Evolutionary conservation across 108 stramenopile species (phyloP).

Genomic region (Fistulifera pelliculosa): DNA sequence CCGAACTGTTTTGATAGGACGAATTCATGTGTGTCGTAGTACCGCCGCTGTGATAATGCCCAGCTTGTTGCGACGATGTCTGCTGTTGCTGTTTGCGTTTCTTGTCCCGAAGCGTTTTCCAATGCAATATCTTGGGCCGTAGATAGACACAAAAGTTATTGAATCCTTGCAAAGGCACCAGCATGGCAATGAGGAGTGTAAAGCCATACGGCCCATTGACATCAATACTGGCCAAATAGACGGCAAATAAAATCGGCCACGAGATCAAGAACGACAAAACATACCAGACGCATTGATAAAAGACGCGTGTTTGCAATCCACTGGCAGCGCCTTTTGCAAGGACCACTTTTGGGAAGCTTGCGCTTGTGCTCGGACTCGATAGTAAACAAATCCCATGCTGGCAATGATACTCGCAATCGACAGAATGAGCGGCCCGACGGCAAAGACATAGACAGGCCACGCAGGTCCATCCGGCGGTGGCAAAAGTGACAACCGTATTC

Average conservation of each 20-base stretch:
- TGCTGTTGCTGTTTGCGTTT: too few species aligned
- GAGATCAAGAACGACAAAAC: not conserved
- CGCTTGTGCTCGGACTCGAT: not conserved
- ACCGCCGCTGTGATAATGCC: too few species aligned
- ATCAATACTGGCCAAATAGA: slow-evolving; percentile 2
- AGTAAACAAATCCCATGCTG: not conserved
- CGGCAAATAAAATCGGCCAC: slow-evolving; percentile 7
- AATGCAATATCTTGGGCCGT: slow-evolving; percentile 11
- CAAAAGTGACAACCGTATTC: slow-evolving; percentile 1
- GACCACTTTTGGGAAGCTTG: not conserved
- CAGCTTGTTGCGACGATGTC: too few species aligned
- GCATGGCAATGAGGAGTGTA: slow-evolving; percentile 4
- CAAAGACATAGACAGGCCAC: not conserved
- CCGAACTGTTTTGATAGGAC: too few species aligned
- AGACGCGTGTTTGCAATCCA: slow-evolving; percentile 3
- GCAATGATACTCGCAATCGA: not conserved
- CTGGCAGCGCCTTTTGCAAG: not conserved
- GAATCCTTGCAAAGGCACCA: slow-evolving; percentile 32
- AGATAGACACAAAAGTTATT: slow-evolving; percentile 35
- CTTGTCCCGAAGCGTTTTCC: not conserved
- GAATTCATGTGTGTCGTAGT: too few species aligned
- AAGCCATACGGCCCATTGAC: not conserved
- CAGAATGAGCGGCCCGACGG: not conserved
- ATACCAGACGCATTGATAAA: slow-evolving; percentile 6
- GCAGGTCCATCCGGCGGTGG: not conserved